phyloP scores from a whole-genome alignment of 352 stramenopile species.

The Phytophthora colocasiae region DNA sequence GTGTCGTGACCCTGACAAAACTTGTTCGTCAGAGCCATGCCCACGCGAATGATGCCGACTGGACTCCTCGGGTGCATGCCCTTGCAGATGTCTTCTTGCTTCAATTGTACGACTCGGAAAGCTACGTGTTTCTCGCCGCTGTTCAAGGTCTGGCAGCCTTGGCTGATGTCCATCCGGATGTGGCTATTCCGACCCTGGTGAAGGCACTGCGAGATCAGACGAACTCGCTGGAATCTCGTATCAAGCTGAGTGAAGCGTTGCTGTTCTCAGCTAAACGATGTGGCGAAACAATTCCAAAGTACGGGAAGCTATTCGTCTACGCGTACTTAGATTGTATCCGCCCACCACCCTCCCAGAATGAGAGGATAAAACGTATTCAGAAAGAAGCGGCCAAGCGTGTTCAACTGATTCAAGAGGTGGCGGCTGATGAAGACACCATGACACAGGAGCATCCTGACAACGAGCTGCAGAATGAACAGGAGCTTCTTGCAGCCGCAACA shows the following conservation, averaged over 20 bases:
- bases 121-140: slow-evolving; percentile 87
- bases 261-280: slow-evolving; percentile 82
- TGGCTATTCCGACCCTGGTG: slow-evolving; percentile 76
- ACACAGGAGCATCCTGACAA: not conserved
- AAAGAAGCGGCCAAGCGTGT: slow-evolving; percentile 38
- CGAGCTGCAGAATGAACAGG: slow-evolving; percentile 23
- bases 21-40: slow-evolving; percentile 68
- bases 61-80: slow-evolving; percentile 56
- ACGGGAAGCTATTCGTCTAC: slow-evolving; percentile 80
- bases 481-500: slow-evolving; percentile 58
- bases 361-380: slow-evolving; percentile 13
- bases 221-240: slow-evolving; percentile 69
- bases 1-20: slow-evolving; percentile 78
- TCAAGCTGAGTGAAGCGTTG: slow-evolving; percentile 87
- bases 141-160: slow-evolving; percentile 77
- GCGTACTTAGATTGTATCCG: slow-evolving; percentile 84
- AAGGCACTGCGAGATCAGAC: slow-evolving; percentile 48
- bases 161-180: slow-evolving; percentile 62
- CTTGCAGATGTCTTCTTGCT: slow-evolving; percentile 67
- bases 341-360: slow-evolving; percentile 28
- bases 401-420: slow-evolving; percentile 69
- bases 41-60: slow-evolving; percentile 48
- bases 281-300: slow-evolving; percentile 73
- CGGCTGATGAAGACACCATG: slow-evolving; percentile 10
- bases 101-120: slow-evolving; percentile 75